These are phyloP conservation scores for Fusarium sp. DNA, from an alignment of 2,329 filamentous ascomycete species.

Conservation along the genomic window DNA sequence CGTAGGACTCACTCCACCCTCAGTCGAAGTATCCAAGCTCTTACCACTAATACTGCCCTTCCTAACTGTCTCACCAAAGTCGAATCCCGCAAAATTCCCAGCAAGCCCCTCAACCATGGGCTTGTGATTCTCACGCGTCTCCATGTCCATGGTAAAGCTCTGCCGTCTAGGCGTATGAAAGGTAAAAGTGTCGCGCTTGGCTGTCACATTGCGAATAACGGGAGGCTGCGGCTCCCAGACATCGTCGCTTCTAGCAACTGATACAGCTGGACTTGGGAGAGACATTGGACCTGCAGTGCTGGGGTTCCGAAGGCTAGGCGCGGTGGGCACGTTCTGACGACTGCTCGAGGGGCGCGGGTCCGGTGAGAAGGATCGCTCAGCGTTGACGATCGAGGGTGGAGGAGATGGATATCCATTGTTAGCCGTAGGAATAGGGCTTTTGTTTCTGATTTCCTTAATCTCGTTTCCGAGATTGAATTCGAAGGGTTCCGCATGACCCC, in stretches of 20 bases:
- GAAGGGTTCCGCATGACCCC: constrained; percentile 53
- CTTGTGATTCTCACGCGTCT: constrained; percentile 39
- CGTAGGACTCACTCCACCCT: constrained; percentile 28
- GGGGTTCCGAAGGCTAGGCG: constrained; percentile 41
- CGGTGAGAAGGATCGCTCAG: constrained; percentile 41
- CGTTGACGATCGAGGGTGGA: constrained; percentile 48
- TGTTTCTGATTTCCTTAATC: constrained; percentile 17
- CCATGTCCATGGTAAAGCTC: constrained; percentile 61
- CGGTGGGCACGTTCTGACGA: constrained; percentile 32
- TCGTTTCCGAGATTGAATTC: constrained; percentile 46
- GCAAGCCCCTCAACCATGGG: constrained; percentile 47
- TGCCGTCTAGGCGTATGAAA: constrained; percentile 55
- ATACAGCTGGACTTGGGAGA: constrained; percentile 56
- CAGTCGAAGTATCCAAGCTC: constrained; percentile 28
- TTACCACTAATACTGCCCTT: constrained; percentile 31
- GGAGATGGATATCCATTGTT: constrained; percentile 50
- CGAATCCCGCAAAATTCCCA: constrained; percentile 51
- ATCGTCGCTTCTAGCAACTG: constrained; percentile 54
- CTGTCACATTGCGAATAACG: constrained; percentile 58
- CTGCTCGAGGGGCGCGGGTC: constrained; percentile 29
- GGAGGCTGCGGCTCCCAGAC: constrained; percentile 50
- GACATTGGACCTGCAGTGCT: constrained; percentile 44
- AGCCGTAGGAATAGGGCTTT: background rate
- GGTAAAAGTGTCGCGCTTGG: constrained; percentile 61
- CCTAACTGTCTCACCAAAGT: constrained; percentile 49